These are phyloP conservation scores for Aspergillus baeticus DNA, from an alignment of 495 filamentous ascomycete genomes.

Conservation along the genomic window DNA sequence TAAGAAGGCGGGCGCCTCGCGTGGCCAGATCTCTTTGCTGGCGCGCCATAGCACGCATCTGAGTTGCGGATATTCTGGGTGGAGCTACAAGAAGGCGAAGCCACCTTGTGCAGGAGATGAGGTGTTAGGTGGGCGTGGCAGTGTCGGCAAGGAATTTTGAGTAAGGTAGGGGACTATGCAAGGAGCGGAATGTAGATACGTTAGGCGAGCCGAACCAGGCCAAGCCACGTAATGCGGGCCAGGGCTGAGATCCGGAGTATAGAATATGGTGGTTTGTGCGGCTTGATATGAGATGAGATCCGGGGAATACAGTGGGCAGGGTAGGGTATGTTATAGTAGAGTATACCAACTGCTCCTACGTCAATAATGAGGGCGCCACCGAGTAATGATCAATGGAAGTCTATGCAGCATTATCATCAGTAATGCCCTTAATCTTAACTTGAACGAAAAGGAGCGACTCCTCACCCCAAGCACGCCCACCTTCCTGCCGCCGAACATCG, in stretches of 20 bases:
- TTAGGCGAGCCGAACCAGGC: too few relatives aligned
- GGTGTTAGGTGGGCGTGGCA: too few relatives aligned
- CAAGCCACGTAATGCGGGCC: too few relatives aligned
- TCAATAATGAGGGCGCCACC: slow-evolving; percentile 35
- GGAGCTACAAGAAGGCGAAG: slow-evolving; percentile 9
- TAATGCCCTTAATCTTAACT: background rate
- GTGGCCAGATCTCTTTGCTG: slow-evolving; percentile 9
- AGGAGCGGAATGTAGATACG: too few relatives aligned
- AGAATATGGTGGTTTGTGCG: too few relatives aligned
- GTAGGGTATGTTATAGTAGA: background rate
- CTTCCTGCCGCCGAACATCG: slow-evolving; percentile 35
- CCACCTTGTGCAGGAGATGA: slow-evolving; percentile 18
- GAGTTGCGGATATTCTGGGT: slow-evolving; percentile 19
- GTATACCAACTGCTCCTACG: slow-evolving; percentile 26
- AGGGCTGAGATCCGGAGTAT: too few relatives aligned
- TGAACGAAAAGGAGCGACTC: background rate
- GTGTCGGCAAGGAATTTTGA: too few relatives aligned
- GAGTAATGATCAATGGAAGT: slow-evolving; percentile 35
- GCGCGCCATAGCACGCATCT: slow-evolving; percentile 38
- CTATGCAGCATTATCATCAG: background rate
- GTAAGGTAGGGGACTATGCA: too few relatives aligned
- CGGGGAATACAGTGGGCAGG: too few relatives aligned
- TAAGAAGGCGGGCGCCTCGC: background rate
- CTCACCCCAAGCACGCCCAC: slow-evolving; percentile 30
- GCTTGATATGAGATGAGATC: too few relatives aligned